Evolutionary conservation across 2,329 filamentous ascomycete species (phyloP).

Genomic region (Dichotomopilus funicola): DNA sequence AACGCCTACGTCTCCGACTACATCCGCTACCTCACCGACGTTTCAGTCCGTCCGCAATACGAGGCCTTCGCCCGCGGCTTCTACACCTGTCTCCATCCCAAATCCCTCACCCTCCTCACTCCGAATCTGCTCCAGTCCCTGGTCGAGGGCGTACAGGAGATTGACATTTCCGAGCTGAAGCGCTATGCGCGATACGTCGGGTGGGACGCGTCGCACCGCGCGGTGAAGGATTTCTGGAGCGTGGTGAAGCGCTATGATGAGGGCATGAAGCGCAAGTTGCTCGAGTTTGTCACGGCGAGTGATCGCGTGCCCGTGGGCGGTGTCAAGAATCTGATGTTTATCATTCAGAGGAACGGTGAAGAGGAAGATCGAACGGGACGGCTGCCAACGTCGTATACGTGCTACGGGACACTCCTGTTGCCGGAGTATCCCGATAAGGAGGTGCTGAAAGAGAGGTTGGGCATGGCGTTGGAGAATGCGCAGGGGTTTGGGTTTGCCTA

Average conservation of each 20-base stretch:
- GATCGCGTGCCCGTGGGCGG: conserved; percentile 87
- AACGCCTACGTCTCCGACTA: conserved; percentile 77
- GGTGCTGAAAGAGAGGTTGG: conserved; percentile 65
- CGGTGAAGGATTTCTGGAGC: conserved; percentile 77
- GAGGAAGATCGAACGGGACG: conserved; percentile 44
- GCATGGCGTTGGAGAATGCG: conserved; percentile 81
- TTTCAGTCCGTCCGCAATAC: conserved; percentile 71
- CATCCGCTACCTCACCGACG: conserved; percentile 71
- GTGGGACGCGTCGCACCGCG: conserved; percentile 62
- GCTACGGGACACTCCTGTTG: conserved; percentile 80
- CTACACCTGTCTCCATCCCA: conserved; percentile 62
- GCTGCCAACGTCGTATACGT: conserved; percentile 84
- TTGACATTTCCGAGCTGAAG: conserved; percentile 69
- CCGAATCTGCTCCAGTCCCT: conserved; percentile 66
- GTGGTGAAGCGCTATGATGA: conserved; percentile 64
- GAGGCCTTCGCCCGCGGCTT: conserved; percentile 79
- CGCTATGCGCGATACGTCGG: conserved; percentile 72
- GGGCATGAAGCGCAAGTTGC: conserved; percentile 64
- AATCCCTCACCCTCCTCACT: conserved; percentile 65
- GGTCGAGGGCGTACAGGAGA: conserved; percentile 75
- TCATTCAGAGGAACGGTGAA: conserved; percentile 70
- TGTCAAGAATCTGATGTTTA: conserved; percentile 73
- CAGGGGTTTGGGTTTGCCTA: conserved; percentile 82
- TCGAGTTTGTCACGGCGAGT: conserved; percentile 93
- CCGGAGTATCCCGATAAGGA: conserved; percentile 72